Base-by-base conservation (phyloP, 768 basidiomycete genomes). In the Mycena galopus region DNA sequence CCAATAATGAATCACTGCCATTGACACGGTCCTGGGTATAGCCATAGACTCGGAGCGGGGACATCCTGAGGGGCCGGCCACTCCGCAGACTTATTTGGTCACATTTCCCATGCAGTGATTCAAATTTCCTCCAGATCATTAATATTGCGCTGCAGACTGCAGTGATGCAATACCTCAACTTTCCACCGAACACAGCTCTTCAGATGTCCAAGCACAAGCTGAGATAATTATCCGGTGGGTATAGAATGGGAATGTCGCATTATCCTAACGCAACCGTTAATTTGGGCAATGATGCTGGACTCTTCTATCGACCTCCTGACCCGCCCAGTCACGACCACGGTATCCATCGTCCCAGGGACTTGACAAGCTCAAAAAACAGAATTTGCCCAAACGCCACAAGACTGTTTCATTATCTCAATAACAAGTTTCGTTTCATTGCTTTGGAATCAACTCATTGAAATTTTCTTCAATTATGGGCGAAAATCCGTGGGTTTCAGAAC, bases 181-280 rank as follows among this genome's bases (percentile, higher is more conserved):
- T 14, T 51, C 50, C 25, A 51, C 12, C 27, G 50, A 51, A 51
- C 23, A 14, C 50, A 51, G 14, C 50, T 51, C 50, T 51, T 51
- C 50, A 51, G 50, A 51, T 51, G 12, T 51, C 25, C 50, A 27
- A 51, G 50, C 50, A 51, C 25, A 27, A 25, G 50, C 50, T 51
- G 50, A 51, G 50, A 51, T 51, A 23, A 51, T 51, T 51, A 25
- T 51, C 25, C 25, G 25, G 50, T 27, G 50, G 27, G 50, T 51
- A 51, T 51, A 51, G 50, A 27, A 51, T 51, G 50, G 50, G 50
- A 51, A 51, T n/a, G n/a, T n/a, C n/a, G n/a, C n/a, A n/a, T n/a
- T n/a, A n/a, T n/a, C n/a, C n/a, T n/a, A n/a, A 51, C 50, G 14
- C 27, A 51, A 51, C 50, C 23, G 50, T 51, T 51, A 51, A 27